Percentiles rank a stretch among this genome's conserved stretches.
phyloP scores from a whole-genome alignment of 495 filamentous ascomycete species.

The Xanthoparmelia taractica region DNA sequence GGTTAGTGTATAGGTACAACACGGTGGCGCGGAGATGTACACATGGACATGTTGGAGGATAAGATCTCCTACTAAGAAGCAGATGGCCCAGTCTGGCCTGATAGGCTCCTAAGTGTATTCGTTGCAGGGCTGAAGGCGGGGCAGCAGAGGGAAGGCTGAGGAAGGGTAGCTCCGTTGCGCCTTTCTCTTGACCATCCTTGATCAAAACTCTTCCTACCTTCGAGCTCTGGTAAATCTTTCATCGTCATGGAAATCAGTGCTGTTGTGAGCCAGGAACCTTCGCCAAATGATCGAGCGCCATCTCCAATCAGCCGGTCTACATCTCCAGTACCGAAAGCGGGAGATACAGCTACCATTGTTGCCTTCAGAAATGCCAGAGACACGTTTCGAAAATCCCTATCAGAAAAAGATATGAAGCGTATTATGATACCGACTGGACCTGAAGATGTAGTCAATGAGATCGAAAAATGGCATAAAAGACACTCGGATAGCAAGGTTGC shows the following conservation, averaged over 20 bases:
- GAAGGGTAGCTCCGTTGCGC: slow-evolving; percentile 4
- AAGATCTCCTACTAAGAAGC: not conserved
- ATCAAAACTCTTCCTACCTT: not conserved
- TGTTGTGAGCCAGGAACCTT: not conserved
- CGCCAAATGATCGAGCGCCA: not conserved
- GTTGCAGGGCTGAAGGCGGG: too few relatives aligned
- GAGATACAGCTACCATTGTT: slow-evolving; percentile 1
- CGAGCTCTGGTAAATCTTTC: not conserved
- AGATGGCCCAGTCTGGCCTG: not conserved
- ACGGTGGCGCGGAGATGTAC: not conserved
- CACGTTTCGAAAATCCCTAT: not conserved
- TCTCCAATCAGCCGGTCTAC: not conserved
- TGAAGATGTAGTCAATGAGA: slow-evolving; percentile 7
- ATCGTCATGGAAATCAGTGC: too few relatives aligned
- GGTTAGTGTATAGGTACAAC: not conserved
- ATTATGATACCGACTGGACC: slow-evolving; percentile 11
- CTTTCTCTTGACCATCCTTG: not conserved
- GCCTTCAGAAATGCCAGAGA: slow-evolving; percentile 6
- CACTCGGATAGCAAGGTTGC: not conserved
- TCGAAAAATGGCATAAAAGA: slow-evolving; percentile 2
- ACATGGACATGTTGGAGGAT: not conserved
- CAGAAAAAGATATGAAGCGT: not conserved
- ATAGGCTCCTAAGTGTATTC: not conserved
- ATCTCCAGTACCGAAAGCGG: not conserved
- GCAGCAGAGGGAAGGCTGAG: too few relatives aligned